Evolutionary conservation across 176 grass and related monocot genomes (phyloP), one percentile per base, ranked within the genome.

Genomic region (Zizania latifolia): DNA sequence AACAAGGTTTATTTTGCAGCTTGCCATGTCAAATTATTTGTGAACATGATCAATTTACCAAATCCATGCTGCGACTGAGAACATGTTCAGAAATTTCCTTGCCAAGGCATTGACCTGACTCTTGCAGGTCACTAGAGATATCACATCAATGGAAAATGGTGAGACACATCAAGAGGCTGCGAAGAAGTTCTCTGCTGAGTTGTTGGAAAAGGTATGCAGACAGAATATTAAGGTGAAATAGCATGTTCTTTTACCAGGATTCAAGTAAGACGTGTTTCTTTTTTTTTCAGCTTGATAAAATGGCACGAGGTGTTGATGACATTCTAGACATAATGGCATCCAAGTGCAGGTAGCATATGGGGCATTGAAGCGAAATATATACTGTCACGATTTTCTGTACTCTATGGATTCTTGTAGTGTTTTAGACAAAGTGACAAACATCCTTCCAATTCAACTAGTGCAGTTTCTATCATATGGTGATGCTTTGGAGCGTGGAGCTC

Each of bases 221-320:
- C 35, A 60, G 41, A 59, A 55, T 22, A 45, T 66, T 29, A 16
- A 6, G 35, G 35, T 36, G 35, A 36, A 36, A 36, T 36, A 36
- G 35, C 5, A 6, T 36, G 35, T 36, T 6, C 35, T 6, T 36
- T 36, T 36, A 36, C 35, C 35, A 75, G 15, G 21, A 57, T 74
- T 78, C 15, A 58, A 65, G 38, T 56, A 68, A 64, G 2, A 8
- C 34, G 15, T 63, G 3, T 44, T 72, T 36, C 60, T 71, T 43
- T 77, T 71, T 43, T 77, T 92, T 88, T 79, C 87, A 97, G 93
- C 81, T 97, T 50, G 63, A 24, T 34, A 78, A 90, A 78, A 88
- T 97, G 89, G 82, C 72, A 10, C 46, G 84, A 86, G 77, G 79
- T 68, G 51, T 90, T 0, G 82, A 92, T 33, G 79, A 76, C 63